Conservation (phyloP, 2,329 filamentous ascomycete genomes). For the Thelonectria olida region DNA sequence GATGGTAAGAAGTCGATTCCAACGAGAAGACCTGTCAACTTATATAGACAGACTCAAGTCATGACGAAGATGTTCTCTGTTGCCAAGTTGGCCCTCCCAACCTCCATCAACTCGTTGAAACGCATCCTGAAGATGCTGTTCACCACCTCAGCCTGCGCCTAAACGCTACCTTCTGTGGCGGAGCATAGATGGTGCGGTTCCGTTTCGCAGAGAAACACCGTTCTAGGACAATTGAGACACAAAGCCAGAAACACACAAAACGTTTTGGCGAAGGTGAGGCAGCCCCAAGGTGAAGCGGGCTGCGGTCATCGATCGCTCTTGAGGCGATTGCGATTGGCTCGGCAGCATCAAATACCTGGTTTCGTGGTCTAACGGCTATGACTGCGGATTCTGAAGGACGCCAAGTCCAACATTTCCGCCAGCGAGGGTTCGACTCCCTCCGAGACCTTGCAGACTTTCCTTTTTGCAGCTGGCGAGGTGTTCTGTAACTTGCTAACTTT, state of each 20-base stretch:
- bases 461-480: too few relatives aligned
- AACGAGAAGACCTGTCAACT: neutral
- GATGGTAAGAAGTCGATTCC: neutral
- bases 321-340: slow-evolving; percentile 23
- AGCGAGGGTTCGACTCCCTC: slow-evolving; percentile 35
- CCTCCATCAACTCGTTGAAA: neutral
- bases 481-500: too few relatives aligned
- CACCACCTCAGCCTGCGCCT: neutral
- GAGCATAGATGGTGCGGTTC: slow-evolving; percentile 13
- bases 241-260: slow-evolving; percentile 4
- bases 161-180: slow-evolving; percentile 8
- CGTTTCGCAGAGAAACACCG: slow-evolving; percentile 12
- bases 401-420: too few relatives aligned
- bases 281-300: neutral
- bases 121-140: neutral
- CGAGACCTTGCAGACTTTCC: too few relatives aligned
- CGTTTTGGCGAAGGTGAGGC: neutral
- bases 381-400: slow-evolving; percentile 37
- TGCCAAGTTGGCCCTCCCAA: neutral
- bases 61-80: neutral
- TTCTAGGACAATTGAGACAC: slow-evolving; percentile 15
- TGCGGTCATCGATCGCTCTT: slow-evolving; percentile 18
- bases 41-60: slow-evolving; percentile 13
- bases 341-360: slow-evolving; percentile 21
- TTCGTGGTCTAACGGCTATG: slow-evolving; percentile 35